These are phyloP conservation scores for Gracilaria vermiculophylla DNA, from an alignment of 23 red algal genomes.

Conservation along the genomic window DNA sequence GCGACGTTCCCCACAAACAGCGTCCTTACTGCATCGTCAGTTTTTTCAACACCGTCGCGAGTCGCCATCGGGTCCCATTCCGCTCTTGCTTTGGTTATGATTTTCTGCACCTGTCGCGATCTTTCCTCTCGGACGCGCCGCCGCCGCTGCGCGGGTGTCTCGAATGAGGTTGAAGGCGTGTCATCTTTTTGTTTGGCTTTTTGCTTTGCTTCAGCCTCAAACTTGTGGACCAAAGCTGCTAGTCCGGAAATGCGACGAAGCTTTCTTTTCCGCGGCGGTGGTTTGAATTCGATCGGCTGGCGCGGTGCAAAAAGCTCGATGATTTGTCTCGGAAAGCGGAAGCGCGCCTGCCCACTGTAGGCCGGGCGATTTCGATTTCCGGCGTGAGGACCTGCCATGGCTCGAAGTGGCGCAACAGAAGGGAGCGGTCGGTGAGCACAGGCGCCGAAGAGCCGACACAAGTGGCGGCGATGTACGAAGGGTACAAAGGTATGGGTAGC, in stretches of 20 bases:
- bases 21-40: slow-evolving; percentile 29
- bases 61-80: slow-evolving; percentile 9
- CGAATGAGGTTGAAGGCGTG: background rate
- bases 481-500: too few species aligned
- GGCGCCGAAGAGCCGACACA: too few species aligned
- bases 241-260: slow-evolving; percentile 65
- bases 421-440: too few species aligned
- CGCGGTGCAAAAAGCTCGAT: slow-evolving; percentile 77
- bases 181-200: background rate
- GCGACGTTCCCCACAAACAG: slow-evolving; percentile 49
- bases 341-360: slow-evolving; percentile 73
- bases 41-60: slow-evolving; percentile 15
- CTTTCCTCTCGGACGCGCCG: slow-evolving; percentile 43
- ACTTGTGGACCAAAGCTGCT: slow-evolving; percentile 38
- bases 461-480: too few species aligned
- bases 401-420: too few species aligned
- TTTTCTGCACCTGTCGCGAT: background rate
- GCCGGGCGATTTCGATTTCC: slow-evolving; percentile 84
- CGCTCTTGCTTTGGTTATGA: background rate
- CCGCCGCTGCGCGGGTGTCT: slow-evolving; percentile 53
- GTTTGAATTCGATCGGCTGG: slow-evolving; percentile 71
- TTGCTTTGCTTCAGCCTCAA: background rate
- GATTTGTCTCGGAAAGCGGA: slow-evolving; percentile 73
- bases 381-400: slow-evolving; percentile 58
- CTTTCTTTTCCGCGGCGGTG: slow-evolving; percentile 59